Base-by-base conservation (phyloP, 345 rosid genomes). In the Conringia planisiliqua region DNA sequence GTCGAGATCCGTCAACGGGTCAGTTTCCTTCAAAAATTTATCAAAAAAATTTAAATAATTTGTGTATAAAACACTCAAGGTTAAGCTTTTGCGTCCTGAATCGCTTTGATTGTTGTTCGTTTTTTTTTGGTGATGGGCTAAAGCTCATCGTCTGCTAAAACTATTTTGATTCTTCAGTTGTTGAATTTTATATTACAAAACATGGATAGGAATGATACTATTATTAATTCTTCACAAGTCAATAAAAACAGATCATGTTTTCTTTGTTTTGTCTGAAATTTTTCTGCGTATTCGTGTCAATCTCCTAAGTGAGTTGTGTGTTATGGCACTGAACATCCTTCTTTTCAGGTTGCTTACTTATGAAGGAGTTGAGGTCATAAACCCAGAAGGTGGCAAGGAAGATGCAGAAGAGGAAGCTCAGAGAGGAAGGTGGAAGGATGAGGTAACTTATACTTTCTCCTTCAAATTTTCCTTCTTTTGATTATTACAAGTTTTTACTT, bases 331-430 rank as follows among this genome's bases (percentile, higher is more conserved):
- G 60, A 26, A 43, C 62, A 22, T 40, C 20, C 35, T 68, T 51
- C 38, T 35, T 24, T 70, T 30, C 83, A 93, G 93, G 35, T 38
- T 86, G 47, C 74, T 83, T 51, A 84, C 86, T 61, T 83, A 93
- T 72, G 98, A 91, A 86, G 97, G 90, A 10, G 73, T 93, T 67
- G 98, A 93, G 83, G 97, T 93, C 36, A 83, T 93, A 40, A 90
- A 93, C 81, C 98, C 98, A 8, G 98, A 93, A 46, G 98, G 97
- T 80, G 96, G 93, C 59, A 89, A 86, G 48, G 98, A 93, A 81
- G 97, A 93, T 56, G 93, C 92, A 0, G 96, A 82, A 82, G 98
- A 93, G 78, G 96, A 93, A 85, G 98, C 98, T 74, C 88, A 79
- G 62, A 86, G 79, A 80, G 97, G 98, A 81, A 85, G 98, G 83